Percentiles rank a stretch among this genome's conserved stretches.
Evolutionary conservation across 352 stramenopile genomes (phyloP).

Genomic region (Phytophthora aleatoria): DNA sequence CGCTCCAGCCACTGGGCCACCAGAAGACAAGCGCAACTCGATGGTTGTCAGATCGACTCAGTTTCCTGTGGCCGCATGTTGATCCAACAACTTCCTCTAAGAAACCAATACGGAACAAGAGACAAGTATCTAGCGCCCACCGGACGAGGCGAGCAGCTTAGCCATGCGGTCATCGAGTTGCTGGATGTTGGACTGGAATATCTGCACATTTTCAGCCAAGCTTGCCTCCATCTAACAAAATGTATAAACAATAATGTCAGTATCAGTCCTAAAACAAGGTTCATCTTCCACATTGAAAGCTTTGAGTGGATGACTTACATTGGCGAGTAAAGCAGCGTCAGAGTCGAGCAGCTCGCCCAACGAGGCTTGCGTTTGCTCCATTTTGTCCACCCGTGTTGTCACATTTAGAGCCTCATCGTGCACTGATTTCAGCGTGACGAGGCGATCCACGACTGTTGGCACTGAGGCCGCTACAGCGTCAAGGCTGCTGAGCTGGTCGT

Average conservation of each 20-base stretch:
- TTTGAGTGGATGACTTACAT: constrained; percentile 48
- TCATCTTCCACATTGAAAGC: too few relatives aligned
- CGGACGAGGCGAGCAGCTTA: constrained; percentile 39
- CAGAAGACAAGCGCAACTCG: constrained; percentile 45
- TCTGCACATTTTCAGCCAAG: constrained; percentile 70
- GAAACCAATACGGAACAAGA: constrained; percentile 20
- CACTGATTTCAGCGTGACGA: constrained; percentile 72
- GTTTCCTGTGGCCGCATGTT: constrained; percentile 25
- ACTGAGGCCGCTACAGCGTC: constrained; percentile 64
- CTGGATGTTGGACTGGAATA: constrained; percentile 83
- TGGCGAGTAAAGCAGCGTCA: constrained; percentile 64
- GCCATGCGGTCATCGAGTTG: constrained; percentile 75
- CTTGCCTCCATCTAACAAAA: constrained; percentile 70
- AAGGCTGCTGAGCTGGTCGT: constrained; percentile 67
- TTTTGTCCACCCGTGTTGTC: constrained; percentile 55
- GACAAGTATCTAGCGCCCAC: constrained; percentile 22
- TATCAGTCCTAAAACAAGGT: not conserved
- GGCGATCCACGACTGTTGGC: constrained; percentile 69
- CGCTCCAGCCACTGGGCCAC: constrained; percentile 31
- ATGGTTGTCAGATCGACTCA: constrained; percentile 28
- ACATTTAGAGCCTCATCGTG: constrained; percentile 68
- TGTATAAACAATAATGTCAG: constrained; percentile 8
- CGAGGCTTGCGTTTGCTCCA: constrained; percentile 64
- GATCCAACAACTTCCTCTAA: constrained; percentile 12
- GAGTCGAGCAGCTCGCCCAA: constrained; percentile 66